Base-by-base conservation (phyloP, 1,284 basidiomycete species). In the Polyporus tsugae region DNA sequence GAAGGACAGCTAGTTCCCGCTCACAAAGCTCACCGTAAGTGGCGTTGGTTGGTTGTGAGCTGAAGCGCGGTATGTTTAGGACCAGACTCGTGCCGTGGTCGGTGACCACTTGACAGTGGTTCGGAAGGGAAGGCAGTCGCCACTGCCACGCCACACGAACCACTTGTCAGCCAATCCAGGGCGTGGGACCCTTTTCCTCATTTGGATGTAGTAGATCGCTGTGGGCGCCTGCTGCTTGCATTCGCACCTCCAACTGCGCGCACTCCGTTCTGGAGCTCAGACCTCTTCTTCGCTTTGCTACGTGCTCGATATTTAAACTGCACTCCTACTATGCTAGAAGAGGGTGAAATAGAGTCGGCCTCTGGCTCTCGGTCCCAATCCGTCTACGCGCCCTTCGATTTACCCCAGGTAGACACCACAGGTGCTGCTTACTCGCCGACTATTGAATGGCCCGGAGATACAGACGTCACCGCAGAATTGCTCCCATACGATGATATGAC, bases 381-480 rank as follows among this genome's bases (percentile, higher is more conserved):
- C 38, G 4, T n/a, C 46, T 25, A 25, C 13, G 35, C n/a, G 6
- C 25, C n/a, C 25, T 9, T 44, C 36, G 29, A 57, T n/a, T 39
- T 17, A 41, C 39, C 38, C 41, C 22, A 66, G 29, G 65, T 69
- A 44, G 74, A 73, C 59, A 53, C 55, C 11, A 71, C 69, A 25
- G 75, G 72, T 39, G 42, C 58, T 44, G 62, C 69, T n/a, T 86
- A 91, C 72, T 82, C 87, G 71, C 82, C 86, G 36, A 78, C 83
- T 6, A 80, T 84, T 52, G 90, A 90, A 83, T 91, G 87, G 86
- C 87, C 87, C 49, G 85, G 84, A 60, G 82, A 73, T 63, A 69
- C 72, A 44, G 68, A 70, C 38, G 19, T 36, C n/a, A 33, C 55
- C 39, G n/a, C 65, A 60, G 42, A 63, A 17, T 39, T 58, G 17